phyloP scores from a whole-genome alignment of 441 rosid genomes.

The Populus trichocarpa region DNA sequence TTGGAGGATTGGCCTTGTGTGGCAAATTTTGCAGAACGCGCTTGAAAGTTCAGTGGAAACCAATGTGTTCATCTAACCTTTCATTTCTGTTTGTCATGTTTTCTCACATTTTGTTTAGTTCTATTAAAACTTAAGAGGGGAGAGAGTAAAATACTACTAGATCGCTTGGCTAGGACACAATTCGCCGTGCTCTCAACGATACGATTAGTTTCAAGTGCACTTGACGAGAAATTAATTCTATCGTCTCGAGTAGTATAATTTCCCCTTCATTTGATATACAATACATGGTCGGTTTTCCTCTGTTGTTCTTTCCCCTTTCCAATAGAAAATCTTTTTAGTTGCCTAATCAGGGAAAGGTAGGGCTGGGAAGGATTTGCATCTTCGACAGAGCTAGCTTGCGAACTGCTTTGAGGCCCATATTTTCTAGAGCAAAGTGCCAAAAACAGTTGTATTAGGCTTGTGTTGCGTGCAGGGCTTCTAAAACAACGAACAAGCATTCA shows the following conservation, averaged over 20 bases:
- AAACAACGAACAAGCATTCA: background rate
- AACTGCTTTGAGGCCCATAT: slow-evolving; percentile 5
- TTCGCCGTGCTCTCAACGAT: background rate
- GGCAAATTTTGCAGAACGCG: slow-evolving; percentile 23
- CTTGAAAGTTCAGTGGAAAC: slow-evolving; percentile 15
- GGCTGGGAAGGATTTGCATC: slow-evolving; percentile 8
- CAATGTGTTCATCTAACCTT: background rate
- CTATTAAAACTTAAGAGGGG: background rate
- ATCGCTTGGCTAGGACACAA: background rate
- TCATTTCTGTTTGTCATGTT: too few species aligned
- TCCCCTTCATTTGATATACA: background rate
- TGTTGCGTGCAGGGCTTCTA: background rate
- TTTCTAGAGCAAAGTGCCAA: slow-evolving; percentile 25
- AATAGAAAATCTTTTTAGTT: background rate
- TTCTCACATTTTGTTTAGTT: background rate
- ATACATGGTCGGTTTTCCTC: background rate
- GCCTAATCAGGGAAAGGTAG: slow-evolving; percentile 6
- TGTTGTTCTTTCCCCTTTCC: background rate
- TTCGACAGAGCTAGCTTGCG: slow-evolving; percentile 23
- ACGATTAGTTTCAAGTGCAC: background rate
- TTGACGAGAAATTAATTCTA: background rate
- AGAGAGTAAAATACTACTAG: background rate
- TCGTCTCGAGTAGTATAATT: too few species aligned
- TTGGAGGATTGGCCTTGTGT: slow-evolving; percentile 13
- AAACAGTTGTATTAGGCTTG: background rate